Evolutionary conservation across 1,284 basidiomycete species (phyloP).

Genomic region (Rhodotorula sp.): DNA sequence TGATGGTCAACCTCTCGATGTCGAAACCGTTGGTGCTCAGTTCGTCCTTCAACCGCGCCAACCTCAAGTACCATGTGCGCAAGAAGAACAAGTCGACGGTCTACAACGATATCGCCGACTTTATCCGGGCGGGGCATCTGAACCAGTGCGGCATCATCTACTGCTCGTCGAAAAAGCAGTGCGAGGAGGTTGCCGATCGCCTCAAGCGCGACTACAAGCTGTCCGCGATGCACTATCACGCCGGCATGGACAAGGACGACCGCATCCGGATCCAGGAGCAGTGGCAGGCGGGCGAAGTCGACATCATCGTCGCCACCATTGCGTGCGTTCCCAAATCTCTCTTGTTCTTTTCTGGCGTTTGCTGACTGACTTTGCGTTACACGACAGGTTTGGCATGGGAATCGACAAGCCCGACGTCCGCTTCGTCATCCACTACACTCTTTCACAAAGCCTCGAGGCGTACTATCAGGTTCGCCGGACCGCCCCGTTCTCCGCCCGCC

Average conservation of each 20-base stretch:
- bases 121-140: constrained; percentile 63
- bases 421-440: constrained; percentile 71
- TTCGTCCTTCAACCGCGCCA: constrained; percentile 89
- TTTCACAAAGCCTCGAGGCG: constrained; percentile 68
- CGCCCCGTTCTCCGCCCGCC: constrained; percentile 18
- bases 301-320: constrained; percentile 85
- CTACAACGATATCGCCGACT: constrained; percentile 66
- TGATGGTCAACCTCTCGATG: constrained; percentile 70
- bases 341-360: constrained; percentile 4
- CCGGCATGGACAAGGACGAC: constrained; percentile 65
- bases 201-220: constrained; percentile 62
- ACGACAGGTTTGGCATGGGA: constrained; percentile 80
- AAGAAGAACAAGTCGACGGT: constrained; percentile 58
- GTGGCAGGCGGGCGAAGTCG: constrained; percentile 72
- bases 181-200: constrained; percentile 72
- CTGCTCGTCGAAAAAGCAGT: constrained; percentile 67
- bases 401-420: constrained; percentile 86
- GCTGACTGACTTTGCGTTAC: constrained; percentile 57
- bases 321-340: constrained; percentile 47
- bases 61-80: constrained; percentile 74
- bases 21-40: constrained; percentile 61
- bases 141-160: constrained; percentile 83
- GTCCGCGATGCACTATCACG: constrained; percentile 80
- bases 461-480: constrained; percentile 42
- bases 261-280: constrained; percentile 64